Conservation (phyloP, 768 basidiomycete genomes). For the Pisolithus microcarpus region DNA sequence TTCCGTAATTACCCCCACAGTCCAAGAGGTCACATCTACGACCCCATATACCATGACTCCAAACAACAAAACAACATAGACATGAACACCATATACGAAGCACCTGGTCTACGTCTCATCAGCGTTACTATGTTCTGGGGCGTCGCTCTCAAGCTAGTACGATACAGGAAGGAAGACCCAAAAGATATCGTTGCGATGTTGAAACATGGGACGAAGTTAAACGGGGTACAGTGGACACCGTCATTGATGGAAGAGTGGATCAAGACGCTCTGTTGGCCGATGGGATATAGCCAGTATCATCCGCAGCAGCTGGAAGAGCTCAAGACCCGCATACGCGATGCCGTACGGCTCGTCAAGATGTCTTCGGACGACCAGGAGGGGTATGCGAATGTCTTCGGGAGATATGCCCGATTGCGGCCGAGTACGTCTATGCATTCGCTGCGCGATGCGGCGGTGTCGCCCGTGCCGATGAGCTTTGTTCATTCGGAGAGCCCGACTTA, state of each 20-base stretch:
- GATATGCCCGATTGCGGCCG: constrained; percentile 1
- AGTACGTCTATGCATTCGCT: neutral
- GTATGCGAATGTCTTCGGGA: neutral
- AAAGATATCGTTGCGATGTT: constrained; percentile 62
- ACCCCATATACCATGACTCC: constrained; percentile 55
- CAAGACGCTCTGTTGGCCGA: constrained; percentile 49
- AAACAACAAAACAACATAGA: constrained; percentile 43
- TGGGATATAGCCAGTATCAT: constrained; percentile 51
- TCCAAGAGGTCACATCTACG: constrained; percentile 31
- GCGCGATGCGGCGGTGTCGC: too few relatives aligned
- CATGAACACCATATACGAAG: constrained; percentile 51
- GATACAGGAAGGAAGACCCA: constrained; percentile 57
- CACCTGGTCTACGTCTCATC: constrained; percentile 47
- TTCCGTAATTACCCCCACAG: constrained; percentile 7
- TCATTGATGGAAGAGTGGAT: constrained; percentile 53
- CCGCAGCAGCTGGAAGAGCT: constrained; percentile 38
- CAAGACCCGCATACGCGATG: constrained; percentile 46
- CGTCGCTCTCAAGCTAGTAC: constrained; percentile 63
- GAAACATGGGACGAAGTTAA: constrained; percentile 49
- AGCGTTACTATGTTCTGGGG: constrained; percentile 68
- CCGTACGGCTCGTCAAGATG: constrained; percentile 30
- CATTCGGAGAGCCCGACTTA: too few relatives aligned
- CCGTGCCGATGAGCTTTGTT: too few relatives aligned
- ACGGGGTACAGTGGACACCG: constrained; percentile 49
- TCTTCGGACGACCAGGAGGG: constrained; percentile 11